phyloP scores from a whole-genome alignment of 2,329 filamentous ascomycete genomes.

The Fusarium burgessii region DNA sequence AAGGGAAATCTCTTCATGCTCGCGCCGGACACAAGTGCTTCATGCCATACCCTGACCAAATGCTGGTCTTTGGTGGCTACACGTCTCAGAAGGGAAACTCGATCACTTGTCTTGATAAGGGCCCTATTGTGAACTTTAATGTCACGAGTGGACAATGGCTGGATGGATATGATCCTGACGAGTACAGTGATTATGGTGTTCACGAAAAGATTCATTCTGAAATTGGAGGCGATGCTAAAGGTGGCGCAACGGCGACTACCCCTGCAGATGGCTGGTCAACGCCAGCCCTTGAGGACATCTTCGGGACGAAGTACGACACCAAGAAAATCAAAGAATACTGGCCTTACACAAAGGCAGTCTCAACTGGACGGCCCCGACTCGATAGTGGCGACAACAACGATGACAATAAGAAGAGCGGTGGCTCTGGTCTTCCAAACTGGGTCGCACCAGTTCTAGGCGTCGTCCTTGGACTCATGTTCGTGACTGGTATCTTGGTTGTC shows the following conservation, averaged over 20 bases:
- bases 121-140: conserved; percentile 76
- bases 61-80: conserved; percentile 81
- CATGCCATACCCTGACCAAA: conserved; percentile 80
- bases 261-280: conserved; percentile 71
- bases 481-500: conserved; percentile 63
- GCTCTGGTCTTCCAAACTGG: conserved; percentile 63
- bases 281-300: conserved; percentile 63
- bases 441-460: conserved; percentile 72
- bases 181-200: conserved; percentile 75
- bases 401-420: conserved; percentile 40
- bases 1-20: conserved; percentile 63
- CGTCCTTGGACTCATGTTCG: conserved; percentile 67
- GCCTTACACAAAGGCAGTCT: conserved; percentile 62
- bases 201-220: conserved; percentile 71
- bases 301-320: conserved; percentile 66
- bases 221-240: conserved; percentile 75
- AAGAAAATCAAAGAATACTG: conserved; percentile 70
- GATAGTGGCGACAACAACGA: conserved; percentile 25
- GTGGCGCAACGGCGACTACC: conserved; percentile 76
- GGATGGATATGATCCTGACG: conserved; percentile 74
- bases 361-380: conserved; percentile 35
- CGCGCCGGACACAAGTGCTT: conserved; percentile 82
- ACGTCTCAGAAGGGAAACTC: conserved; percentile 47
- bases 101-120: conserved; percentile 62
- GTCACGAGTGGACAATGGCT: conserved; percentile 77